Percentiles rank a stretch among this genome's conserved stretches.
phyloP scores from a whole-genome alignment of 2,329 filamentous ascomycete genomes.

The Tympanopsis confertula region DNA sequence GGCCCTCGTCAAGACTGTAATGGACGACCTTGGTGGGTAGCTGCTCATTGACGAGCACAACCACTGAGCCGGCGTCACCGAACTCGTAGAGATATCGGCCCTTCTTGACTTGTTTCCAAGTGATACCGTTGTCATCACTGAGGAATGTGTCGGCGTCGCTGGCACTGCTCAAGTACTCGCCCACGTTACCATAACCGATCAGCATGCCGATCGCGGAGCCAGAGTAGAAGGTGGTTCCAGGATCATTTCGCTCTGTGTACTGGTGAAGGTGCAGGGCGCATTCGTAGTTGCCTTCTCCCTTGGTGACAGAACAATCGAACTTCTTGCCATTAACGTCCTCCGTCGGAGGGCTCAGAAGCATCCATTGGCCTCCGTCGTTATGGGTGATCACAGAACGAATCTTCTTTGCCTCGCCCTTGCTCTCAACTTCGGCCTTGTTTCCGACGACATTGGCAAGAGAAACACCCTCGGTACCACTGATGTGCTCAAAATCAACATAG shows the following conservation, averaged over 20 bases:
- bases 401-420: constrained; percentile 47
- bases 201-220: constrained; percentile 79
- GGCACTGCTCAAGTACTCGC: constrained; percentile 49
- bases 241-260: constrained; percentile 81
- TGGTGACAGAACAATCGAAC: constrained; percentile 52
- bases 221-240: constrained; percentile 76
- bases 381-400: constrained; percentile 88
- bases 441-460: constrained; percentile 74
- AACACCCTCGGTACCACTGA: constrained; percentile 83
- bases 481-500: constrained; percentile 93
- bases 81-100: constrained; percentile 88
- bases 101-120: constrained; percentile 75
- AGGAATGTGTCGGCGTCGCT: constrained; percentile 81
- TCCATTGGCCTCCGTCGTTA: constrained; percentile 89
- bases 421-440: constrained; percentile 51
- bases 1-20: constrained; percentile 73
- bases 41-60: constrained; percentile 56
- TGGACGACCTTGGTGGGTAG: constrained; percentile 47
- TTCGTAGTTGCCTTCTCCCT: constrained; percentile 38
- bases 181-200: constrained; percentile 87
- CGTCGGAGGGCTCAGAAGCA: constrained; percentile 58
- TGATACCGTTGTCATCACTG: constrained; percentile 80
- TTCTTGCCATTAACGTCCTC: constrained; percentile 60
- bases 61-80: constrained; percentile 85
- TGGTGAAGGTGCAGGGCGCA: constrained; percentile 90